Conservation (phyloP, 768 basidiomycete genomes). For the Kwoniella pini region DNA sequence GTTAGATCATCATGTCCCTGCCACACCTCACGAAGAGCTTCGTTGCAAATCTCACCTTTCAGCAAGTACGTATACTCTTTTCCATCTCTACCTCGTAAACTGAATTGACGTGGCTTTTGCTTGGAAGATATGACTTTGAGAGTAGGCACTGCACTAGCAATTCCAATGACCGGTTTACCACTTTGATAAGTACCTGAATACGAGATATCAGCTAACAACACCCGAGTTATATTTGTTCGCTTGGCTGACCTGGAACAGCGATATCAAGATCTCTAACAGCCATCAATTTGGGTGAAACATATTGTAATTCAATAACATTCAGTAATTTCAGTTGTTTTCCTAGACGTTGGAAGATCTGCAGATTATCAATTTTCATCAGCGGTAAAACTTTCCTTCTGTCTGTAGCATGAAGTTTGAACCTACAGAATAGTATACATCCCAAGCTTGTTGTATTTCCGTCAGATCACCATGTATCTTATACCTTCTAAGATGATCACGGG, state of each 20-base stretch:
- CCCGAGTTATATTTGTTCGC: too few relatives aligned
- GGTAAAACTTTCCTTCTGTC: too few relatives aligned
- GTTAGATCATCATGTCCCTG: too few relatives aligned
- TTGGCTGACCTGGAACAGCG: conserved; percentile 86
- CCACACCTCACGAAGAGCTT: too few relatives aligned
- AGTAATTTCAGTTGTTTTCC: conserved; percentile 89
- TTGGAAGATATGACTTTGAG: conserved; percentile 93
- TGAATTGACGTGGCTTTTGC: conserved; percentile 87
- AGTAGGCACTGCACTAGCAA: conserved; percentile 81
- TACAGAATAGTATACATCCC: conserved; percentile 97
- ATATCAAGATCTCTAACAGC: conserved; percentile 86
- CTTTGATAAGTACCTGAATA: conserved; percentile 82
- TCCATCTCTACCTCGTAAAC: conserved; percentile 84
- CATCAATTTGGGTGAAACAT: conserved; percentile 88
- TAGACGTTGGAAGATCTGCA: conserved; percentile 89
- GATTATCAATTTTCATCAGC: too few relatives aligned
- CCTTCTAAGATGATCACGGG: conserved; percentile 82
- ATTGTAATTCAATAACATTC: conserved; percentile 89
- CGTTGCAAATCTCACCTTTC: conserved; percentile 69
- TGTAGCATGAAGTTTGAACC: too few relatives aligned
- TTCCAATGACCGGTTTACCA: conserved; percentile 77
- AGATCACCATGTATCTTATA: conserved; percentile 84
- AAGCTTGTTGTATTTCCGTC: conserved; percentile 90
- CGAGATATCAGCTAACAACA: not conserved
- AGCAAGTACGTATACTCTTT: conserved; percentile 87